phyloP scores from a whole-genome alignment of 2,329 filamentous ascomycete genomes.

The Alternaria novae-zelandiae region DNA sequence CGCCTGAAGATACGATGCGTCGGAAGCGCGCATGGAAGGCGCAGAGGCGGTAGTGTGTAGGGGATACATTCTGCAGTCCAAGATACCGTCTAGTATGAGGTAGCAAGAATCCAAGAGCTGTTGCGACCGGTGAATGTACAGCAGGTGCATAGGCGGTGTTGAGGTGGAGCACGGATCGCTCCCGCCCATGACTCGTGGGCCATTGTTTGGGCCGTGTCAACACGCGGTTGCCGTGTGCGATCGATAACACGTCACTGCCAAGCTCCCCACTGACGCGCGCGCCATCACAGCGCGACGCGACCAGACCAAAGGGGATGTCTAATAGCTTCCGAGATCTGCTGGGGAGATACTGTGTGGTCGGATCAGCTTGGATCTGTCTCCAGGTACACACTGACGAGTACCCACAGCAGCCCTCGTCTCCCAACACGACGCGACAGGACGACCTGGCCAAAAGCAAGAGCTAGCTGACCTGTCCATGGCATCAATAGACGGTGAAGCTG shows the following conservation, averaged over 20 bases:
- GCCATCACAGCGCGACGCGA: slow-evolving; percentile 26
- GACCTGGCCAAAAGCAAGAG: not conserved
- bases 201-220: slow-evolving; percentile 36
- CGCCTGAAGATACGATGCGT: slow-evolving; percentile 29
- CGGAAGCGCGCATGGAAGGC: slow-evolving; percentile 53
- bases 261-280: slow-evolving; percentile 24
- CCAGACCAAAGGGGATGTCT: slow-evolving; percentile 1
- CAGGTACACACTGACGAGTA: not conserved
- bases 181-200: slow-evolving; percentile 26
- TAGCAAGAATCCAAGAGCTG: slow-evolving; percentile 31
- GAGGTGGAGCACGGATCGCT: slow-evolving; percentile 20
- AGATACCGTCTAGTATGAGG: slow-evolving; percentile 29
- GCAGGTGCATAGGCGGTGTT: slow-evolving; percentile 37
- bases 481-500: not conserved
- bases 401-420: not conserved
- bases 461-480: not conserved
- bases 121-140: slow-evolving; percentile 37
- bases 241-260: slow-evolving; percentile 37
- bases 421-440: not conserved
- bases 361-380: not conserved
- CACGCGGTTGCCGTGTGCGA: slow-evolving; percentile 32
- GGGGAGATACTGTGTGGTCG: not conserved
- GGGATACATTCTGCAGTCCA: slow-evolving; percentile 41
- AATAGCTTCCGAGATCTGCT: not conserved
- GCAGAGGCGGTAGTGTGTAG: slow-evolving; percentile 50